Conservation (phyloP, 257 asterid genomes). For the Rauvolfia tetraphylla region DNA sequence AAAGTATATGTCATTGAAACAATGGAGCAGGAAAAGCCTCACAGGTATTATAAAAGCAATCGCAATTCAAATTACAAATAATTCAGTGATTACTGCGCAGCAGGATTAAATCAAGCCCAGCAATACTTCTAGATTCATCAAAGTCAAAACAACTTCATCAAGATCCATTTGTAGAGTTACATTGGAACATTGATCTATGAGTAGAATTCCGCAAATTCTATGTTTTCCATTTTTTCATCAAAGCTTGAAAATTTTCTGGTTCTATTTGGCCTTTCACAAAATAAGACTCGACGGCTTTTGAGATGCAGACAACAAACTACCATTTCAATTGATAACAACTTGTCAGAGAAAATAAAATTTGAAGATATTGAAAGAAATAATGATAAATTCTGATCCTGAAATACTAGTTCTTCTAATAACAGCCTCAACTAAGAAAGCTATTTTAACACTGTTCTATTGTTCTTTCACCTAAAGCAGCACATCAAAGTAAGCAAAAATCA, state of each 20-base stretch:
- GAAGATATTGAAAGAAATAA: neutral
- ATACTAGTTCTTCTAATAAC: neutral
- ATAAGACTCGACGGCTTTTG: neutral
- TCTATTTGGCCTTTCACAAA: neutral
- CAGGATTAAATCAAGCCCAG: neutral
- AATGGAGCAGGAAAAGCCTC: slow-evolving; percentile 9
- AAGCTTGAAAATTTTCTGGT: neutral
- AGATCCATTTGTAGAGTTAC: neutral
- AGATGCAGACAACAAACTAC: neutral
- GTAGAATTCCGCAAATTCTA: neutral
- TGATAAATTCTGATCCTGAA: neutral
- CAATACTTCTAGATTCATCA: neutral
- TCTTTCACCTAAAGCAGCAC: neutral
- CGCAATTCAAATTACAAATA: neutral
- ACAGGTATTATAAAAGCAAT: neutral
- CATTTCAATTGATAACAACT: neutral
- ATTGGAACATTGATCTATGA: neutral
- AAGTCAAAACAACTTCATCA: neutral
- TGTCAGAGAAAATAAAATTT: neutral
- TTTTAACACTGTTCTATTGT: neutral
- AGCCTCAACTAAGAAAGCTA: neutral
- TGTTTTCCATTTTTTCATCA: neutral
- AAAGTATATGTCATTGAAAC: neutral
- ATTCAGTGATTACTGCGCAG: neutral
- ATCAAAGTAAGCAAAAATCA: neutral